Evolutionary conservation across 2,329 filamentous ascomycete species (phyloP).

Genomic region (Cladorrhinum sp.): DNA sequence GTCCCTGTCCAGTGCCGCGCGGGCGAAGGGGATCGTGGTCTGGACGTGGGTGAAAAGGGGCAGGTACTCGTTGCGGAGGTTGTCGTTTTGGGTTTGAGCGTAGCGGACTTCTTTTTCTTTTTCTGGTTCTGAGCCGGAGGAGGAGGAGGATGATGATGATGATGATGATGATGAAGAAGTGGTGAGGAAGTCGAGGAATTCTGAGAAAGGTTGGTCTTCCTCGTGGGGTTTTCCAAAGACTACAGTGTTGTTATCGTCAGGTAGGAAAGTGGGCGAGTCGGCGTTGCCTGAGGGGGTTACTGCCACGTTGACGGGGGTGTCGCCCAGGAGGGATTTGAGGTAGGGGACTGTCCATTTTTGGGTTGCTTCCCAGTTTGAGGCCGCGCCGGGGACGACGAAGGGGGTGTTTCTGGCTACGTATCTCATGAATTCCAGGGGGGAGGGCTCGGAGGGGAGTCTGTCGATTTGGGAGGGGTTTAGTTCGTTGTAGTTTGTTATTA

Average conservation of each 20-base stretch:
- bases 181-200: constrained; percentile 58
- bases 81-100: constrained; percentile 65
- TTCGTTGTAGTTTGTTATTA: constrained; percentile 70
- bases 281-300: constrained; percentile 62
- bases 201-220: constrained; percentile 57
- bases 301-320: constrained; percentile 66
- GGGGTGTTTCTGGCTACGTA: constrained; percentile 71
- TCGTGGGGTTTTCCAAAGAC: constrained; percentile 73
- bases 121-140: not conserved
- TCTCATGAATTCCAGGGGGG: constrained; percentile 75
- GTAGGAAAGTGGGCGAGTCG: constrained; percentile 48
- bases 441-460: constrained; percentile 62
- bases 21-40: constrained; percentile 65
- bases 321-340: constrained; percentile 53
- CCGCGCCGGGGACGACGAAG: constrained; percentile 65
- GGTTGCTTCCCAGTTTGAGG: constrained; percentile 57
- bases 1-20: constrained; percentile 57
- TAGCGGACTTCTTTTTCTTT: constrained; percentile 16
- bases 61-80: constrained; percentile 69
- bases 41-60: constrained; percentile 62
- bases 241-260: constrained; percentile 27
- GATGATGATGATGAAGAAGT: constrained; percentile 37
- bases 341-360: constrained; percentile 61
- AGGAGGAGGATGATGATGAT: no score
- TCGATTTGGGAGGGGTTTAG: constrained; percentile 62